A percentile compares a stretch with the other conserved stretches of the same genome.
Conservation (phyloP, 2,329 filamentous ascomycete species). For the Monosporascus ibericus region DNA sequence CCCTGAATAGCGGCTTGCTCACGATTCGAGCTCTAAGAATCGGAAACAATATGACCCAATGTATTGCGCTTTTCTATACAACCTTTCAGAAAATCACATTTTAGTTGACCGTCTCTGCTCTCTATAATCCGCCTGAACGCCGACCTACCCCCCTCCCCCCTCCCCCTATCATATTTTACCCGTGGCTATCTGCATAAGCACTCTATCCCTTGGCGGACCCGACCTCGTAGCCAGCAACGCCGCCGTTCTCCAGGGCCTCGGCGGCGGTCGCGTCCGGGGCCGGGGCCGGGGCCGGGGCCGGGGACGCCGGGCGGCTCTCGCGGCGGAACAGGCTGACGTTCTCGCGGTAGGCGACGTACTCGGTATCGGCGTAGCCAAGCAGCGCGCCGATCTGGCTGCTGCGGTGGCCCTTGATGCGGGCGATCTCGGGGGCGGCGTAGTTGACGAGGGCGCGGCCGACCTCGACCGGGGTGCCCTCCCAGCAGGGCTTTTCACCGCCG, state of each 20-base stretch:
- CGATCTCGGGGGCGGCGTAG: slow-evolving; percentile 81
- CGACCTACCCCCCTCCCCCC: no score
- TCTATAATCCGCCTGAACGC: no score
- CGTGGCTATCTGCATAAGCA: not conserved
- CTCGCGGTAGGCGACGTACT: slow-evolving; percentile 86
- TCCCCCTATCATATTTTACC: no score
- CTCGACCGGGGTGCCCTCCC: slow-evolving; percentile 54
- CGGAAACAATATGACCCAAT: no score
- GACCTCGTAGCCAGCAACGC: slow-evolving; percentile 15
- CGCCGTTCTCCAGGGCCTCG: not conserved
- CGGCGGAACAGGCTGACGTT: slow-evolving; percentile 70
- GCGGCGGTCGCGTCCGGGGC: slow-evolving; percentile 3
- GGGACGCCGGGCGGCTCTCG: slow-evolving; percentile 49
- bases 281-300: slow-evolving; percentile 34
- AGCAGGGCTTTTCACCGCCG: slow-evolving; percentile 28
- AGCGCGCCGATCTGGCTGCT: slow-evolving; percentile 75
- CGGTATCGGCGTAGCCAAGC: slow-evolving; percentile 87
- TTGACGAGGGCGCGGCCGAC: slow-evolving; percentile 88
- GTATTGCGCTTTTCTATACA: no score
- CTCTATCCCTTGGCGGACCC: slow-evolving; percentile 4
- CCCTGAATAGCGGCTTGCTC: no score
- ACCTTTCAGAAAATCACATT: no score
- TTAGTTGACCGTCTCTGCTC: no score
- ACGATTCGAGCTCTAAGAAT: no score
- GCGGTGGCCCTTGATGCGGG: slow-evolving; percentile 74